Conservation (phyloP, 2,329 filamentous ascomycete genomes). For the Fusarium xylarioides region DNA sequence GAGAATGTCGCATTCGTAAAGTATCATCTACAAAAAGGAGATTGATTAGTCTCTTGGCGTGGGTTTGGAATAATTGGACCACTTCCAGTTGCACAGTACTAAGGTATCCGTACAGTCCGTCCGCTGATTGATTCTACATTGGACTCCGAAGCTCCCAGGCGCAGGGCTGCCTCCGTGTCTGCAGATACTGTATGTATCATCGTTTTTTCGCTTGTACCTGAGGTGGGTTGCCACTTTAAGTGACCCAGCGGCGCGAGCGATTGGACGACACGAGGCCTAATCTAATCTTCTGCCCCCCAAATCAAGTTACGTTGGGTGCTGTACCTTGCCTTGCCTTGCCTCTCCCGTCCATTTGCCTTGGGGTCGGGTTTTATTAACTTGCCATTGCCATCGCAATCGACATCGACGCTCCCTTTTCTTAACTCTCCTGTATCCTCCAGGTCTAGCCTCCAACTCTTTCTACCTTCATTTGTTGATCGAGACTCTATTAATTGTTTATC, state of each 20-base stretch:
- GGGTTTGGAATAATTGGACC: conserved; percentile 1
- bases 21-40: conserved; percentile 4
- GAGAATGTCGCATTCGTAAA: background rate
- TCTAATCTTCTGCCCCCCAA: conserved; percentile 33
- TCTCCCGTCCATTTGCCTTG: background rate
- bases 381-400: conserved; percentile 20
- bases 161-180: conserved; percentile 17
- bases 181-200: conserved; percentile 24
- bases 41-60: conserved; percentile 20
- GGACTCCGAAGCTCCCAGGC: conserved; percentile 31
- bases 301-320: background rate
- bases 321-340: background rate
- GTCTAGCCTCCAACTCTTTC: background rate
- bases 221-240: conserved; percentile 26
- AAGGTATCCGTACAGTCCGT: background rate
- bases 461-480: conserved; percentile 31
- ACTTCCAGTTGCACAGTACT: conserved; percentile 13
- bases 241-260: conserved; percentile 26
- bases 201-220: conserved; percentile 23
- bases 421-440: conserved; percentile 26
- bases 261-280: conserved; percentile 33
- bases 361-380: conserved; percentile 30
- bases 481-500: conserved; percentile 23
- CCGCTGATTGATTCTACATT: background rate
- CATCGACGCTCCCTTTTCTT: conserved; percentile 32